Evolutionary conservation across 345 rosid species (phyloP), one percentile per base, ranked within the genome.

Genomic region (Microthlaspi erraticum): DNA sequence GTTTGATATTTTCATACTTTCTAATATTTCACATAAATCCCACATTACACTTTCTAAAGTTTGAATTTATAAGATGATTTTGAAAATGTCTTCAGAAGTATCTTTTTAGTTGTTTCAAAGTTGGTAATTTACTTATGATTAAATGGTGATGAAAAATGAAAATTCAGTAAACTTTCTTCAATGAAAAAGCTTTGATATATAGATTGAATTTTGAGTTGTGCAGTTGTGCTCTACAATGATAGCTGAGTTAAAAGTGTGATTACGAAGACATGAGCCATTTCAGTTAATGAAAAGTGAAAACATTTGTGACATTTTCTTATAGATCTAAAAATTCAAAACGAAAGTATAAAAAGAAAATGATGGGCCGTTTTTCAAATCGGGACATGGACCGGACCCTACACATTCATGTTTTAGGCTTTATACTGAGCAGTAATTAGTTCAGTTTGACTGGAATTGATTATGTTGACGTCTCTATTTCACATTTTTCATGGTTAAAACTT

Each of bases 351-450:
- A 20, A 20, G 26, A 23, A 23, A 23, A 23, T 23, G 26, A 23
- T 23, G 26, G 26, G 26, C 26, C 26, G 26, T 23, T 23, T 23
- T n/a, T n/a, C n/a, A n/a, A n/a, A n/a, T n/a, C n/a, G n/a, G 34
- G 16, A 26, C 17, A 26, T 26, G 34, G 34, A 52, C 34, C 34
- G 14, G 10, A 37, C 41, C 41, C 2, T 29, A 51, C 34, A 51
- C 33, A 23, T 52, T 7, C 57, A 52, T 36, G 57, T 52, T 52
- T 26, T 29, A 20, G 57, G 16, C 57, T 9, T 36, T 52, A 45
- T 16, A 45, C 50, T 17, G 8, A 45, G 20, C 50, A 3, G 50
- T 45, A 7, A 2, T 2, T 2, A 37, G 41, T 10, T 37, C 12
- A 37, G 41, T 37, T 37, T 16, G 43, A 39, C n/a, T 39, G n/a